A percentile compares a stretch with the other conserved stretches of the same genome.
Conservation (phyloP, 176 grass and related monocot genomes). For the Aegilops sharonensis region DNA sequence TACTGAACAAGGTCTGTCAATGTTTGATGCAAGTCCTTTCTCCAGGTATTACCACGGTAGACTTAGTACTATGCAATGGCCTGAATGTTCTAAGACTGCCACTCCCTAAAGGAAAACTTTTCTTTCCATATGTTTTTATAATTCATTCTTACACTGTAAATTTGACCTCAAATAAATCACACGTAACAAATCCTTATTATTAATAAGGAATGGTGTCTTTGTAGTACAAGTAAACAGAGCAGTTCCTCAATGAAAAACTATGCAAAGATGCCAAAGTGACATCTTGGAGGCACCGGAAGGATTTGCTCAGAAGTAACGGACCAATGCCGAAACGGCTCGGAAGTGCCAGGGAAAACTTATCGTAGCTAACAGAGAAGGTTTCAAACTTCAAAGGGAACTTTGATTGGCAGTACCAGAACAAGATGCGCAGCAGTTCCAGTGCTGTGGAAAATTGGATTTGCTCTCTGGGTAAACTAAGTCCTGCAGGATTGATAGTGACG, state of each 20-base stretch:
- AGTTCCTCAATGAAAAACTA: not conserved
- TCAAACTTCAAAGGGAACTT: not conserved
- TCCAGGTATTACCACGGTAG: not conserved
- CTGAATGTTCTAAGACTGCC: not conserved
- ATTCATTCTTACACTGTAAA: conserved; percentile 1
- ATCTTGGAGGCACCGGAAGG: not conserved
- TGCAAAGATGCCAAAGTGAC: not conserved
- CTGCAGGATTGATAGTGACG: not conserved
- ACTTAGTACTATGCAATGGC: not conserved
- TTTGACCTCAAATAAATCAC: not conserved
- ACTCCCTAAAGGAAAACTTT: not conserved
- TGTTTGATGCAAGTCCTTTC: not conserved
- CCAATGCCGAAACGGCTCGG: not conserved
- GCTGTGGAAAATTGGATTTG: not conserved
- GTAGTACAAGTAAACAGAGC: not conserved
- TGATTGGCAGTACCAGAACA: not conserved
- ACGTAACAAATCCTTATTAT: too few species aligned
- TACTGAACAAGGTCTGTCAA: not conserved
- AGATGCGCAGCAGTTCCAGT: not conserved
- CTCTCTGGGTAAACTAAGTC: not conserved
- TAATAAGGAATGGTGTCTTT: too few species aligned
- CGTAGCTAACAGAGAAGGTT: not conserved
- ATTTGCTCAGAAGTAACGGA: not conserved
- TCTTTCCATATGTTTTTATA: not conserved
- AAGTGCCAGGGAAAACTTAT: not conserved